A percentile compares a stretch with the other conserved stretches of the same genome.
phyloP scores from a whole-genome alignment of 441 rosid species.

The Gossypium laxum region DNA sequence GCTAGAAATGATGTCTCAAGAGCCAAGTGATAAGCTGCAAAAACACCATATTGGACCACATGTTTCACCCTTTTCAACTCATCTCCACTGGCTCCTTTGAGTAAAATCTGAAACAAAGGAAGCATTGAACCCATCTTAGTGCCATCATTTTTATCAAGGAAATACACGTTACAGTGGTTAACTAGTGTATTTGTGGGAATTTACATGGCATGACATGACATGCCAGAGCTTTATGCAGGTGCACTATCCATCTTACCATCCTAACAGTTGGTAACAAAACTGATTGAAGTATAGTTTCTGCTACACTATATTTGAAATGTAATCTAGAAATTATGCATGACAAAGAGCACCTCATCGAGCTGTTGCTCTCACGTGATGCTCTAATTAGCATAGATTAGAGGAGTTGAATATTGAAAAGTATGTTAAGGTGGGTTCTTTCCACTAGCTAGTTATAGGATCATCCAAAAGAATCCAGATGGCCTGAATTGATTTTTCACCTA shows the following conservation, averaged over 20 bases:
- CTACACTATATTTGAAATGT: conserved; percentile 12
- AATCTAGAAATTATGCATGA: not conserved
- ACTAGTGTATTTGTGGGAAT: not conserved
- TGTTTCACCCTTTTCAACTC: conserved; percentile 65
- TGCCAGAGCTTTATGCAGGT: not conserved
- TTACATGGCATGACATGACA: conserved; percentile 4
- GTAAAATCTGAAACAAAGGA: conserved; percentile 45
- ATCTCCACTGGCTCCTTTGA: conserved; percentile 60
- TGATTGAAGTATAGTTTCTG: conserved; percentile 4
- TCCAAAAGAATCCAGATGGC: not conserved
- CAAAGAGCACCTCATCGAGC: conserved; percentile 5
- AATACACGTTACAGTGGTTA: not conserved
- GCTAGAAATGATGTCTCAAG: conserved; percentile 70
- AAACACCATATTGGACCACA: conserved; percentile 69
- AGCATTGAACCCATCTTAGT: conserved; percentile 2
- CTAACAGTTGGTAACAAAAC: not conserved
- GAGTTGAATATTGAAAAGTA: not conserved
- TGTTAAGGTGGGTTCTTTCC: conserved; percentile 1
- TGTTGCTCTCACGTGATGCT: not conserved
- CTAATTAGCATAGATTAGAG: not conserved
- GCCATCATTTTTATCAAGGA: not conserved
- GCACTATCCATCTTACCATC: not conserved
- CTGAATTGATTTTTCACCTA: not conserved
- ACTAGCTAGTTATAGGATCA: not conserved
- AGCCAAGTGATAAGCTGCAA: conserved; percentile 77